Conservation (phyloP, 768 basidiomycete genomes). For the Dacryopinax spathularia region DNA sequence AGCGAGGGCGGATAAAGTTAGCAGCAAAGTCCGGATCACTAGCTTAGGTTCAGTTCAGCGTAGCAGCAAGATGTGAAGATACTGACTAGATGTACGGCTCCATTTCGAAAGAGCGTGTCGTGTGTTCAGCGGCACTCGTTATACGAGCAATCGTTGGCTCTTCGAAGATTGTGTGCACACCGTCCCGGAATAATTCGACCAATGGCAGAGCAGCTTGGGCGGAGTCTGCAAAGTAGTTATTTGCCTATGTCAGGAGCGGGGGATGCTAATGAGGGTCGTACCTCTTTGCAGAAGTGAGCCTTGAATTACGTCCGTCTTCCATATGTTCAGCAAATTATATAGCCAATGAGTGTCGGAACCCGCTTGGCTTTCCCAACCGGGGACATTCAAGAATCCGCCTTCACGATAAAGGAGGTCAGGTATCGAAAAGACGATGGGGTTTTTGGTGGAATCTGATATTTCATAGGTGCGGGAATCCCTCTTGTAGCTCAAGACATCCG, state of each 20-base stretch:
- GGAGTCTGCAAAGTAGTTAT: slow-evolving; percentile 22
- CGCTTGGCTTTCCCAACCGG: slow-evolving; percentile 38
- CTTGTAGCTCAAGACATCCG: slow-evolving; percentile 47
- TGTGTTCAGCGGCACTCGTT: slow-evolving; percentile 34
- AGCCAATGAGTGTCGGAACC: slow-evolving; percentile 42
- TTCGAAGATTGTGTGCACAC: slow-evolving; percentile 46
- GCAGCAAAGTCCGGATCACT: slow-evolving; percentile 46
- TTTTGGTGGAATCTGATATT: slow-evolving; percentile 73
- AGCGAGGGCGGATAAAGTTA: slow-evolving; percentile 21
- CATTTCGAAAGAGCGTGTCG: slow-evolving; percentile 23
- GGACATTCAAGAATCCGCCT: slow-evolving; percentile 55
- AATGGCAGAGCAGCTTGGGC: slow-evolving; percentile 72
- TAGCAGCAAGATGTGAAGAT: slow-evolving; percentile 14
- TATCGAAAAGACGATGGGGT: slow-evolving; percentile 65
- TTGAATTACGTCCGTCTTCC: slow-evolving; percentile 71
- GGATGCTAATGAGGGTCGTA: slow-evolving; percentile 23
- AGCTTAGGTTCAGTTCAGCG: slow-evolving; percentile 28
- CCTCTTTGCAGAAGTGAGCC: slow-evolving; percentile 52
- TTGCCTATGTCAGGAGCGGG: background rate
- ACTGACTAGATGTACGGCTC: slow-evolving; percentile 15
- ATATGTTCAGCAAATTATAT: slow-evolving; percentile 70
- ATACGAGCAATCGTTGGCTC: slow-evolving; percentile 50
- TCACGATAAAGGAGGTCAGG: slow-evolving; percentile 67
- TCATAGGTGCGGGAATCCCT: slow-evolving; percentile 79
- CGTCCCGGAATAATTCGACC: slow-evolving; percentile 45